These are phyloP conservation scores for Ganoderma leucocontextum DNA, from an alignment of 1,284 basidiomycete genomes.

Conservation along the genomic window DNA sequence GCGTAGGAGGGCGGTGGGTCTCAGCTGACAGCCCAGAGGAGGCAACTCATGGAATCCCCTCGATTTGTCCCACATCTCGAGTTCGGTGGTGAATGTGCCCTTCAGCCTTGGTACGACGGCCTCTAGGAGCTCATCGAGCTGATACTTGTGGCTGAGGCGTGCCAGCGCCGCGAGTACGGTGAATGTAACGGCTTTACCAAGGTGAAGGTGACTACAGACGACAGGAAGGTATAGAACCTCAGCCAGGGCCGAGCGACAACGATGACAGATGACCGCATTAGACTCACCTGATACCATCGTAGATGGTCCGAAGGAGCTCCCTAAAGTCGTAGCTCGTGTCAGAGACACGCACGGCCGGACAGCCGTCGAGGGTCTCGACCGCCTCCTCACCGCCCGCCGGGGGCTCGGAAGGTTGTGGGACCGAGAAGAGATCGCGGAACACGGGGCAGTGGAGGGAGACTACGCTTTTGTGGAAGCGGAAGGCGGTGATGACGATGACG, in stretches of 20 bases:
- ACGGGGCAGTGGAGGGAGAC: slow-evolving; percentile 16
- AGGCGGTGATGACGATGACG: slow-evolving; percentile 15
- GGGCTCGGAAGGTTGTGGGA: slow-evolving; percentile 15
- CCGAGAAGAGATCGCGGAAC: slow-evolving; percentile 18
- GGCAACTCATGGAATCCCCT: background rate
- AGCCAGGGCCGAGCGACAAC: no score
- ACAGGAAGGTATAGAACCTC: background rate
- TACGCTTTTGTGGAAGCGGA: slow-evolving; percentile 18
- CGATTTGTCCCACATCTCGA: background rate
- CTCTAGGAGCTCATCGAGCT: background rate
- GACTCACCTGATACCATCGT: slow-evolving; percentile 13
- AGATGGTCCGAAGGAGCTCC: slow-evolving; percentile 16
- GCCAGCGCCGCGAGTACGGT: slow-evolving; percentile 8
- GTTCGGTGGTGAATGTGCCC: background rate
- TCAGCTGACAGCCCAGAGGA: background rate
- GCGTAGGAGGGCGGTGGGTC: background rate
- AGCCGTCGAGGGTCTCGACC: slow-evolving; percentile 12
- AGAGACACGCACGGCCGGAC: slow-evolving; percentile 17
- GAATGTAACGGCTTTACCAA: background rate
- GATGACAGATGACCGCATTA: no score
- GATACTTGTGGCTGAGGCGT: slow-evolving; percentile 16
- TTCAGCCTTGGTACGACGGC: slow-evolving; percentile 3
- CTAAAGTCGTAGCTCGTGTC: slow-evolving; percentile 22
- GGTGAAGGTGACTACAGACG: background rate
- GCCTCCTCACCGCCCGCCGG: background rate